Base-by-base conservation (phyloP, 2,329 filamentous ascomycete species). In the Chalara sp. region DNA sequence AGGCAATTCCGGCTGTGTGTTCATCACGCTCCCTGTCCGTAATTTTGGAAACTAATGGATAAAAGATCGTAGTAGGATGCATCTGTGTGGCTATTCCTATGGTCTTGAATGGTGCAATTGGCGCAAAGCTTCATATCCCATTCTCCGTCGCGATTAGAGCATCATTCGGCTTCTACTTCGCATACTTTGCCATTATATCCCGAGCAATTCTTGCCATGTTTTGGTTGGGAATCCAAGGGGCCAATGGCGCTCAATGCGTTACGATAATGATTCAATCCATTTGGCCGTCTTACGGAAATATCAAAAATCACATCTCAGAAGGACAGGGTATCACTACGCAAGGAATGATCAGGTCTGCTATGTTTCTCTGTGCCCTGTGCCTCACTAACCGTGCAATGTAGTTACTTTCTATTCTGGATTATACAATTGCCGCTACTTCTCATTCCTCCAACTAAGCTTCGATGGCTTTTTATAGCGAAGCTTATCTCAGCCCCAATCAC, bases 211-310 rank as follows among this genome's bases (percentile, higher is more conserved):
- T 76, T 13, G 73, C 72, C 30, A 70, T 76, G 61, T 75, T 77
- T 59, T 77, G 74, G 84, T 80, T 85, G 48, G 80, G 81, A 0
- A 83, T 86, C 44, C 81, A 86, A 57, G 80, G 78, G 40, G 79
- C 80, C 53, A 83, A 83, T 55, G 82, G 83, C 0, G 80, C 76
- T 39, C 76, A 78, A 44, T 68, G 66, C 57, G 65, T 72, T 32
- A 70, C 68, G 0, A 65, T 70, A 51, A 72, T 76, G 59, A 61
- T 76, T 31, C 64, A 62, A 3, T 68, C 72, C 8, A 70, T 73
- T 47, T 82, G 78, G 75, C 80, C 80, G 0, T 76, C 72, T 7
- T 83, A 79, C 56, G n/a, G n/a, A 8, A 57, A 58, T 29, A 48
- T 61, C 13, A 46, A 48, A 8, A 61, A 61, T 52, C 50, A 56